Evolutionary conservation across 768 basidiomycete species (phyloP), one percentile per base, ranked within the genome.

Genomic region (Boletellus sp.): DNA sequence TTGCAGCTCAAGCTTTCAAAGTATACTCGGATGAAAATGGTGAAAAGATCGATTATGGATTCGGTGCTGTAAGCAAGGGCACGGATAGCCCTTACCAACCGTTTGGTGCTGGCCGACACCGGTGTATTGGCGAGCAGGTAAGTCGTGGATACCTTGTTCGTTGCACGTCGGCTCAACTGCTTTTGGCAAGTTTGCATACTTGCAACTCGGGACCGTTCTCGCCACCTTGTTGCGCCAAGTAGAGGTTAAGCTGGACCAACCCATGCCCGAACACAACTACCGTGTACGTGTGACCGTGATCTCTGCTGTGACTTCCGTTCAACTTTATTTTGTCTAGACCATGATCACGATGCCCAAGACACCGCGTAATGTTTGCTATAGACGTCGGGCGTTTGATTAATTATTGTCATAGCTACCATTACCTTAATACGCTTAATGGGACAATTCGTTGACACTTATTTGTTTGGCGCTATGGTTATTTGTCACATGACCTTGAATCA

Each of bases 1-100:
- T 87, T 36, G 92, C 90, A 4, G 84, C 84, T 22, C 77, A 83
- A 64, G 92, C 92, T 15, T 81, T 81, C 61, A 82, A 81, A 60
- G 76, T 78, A 56, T 93, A 96, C 62, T 69, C 72, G 35, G 89
- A 89, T 58, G 84, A 84, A 59, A 68, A 70, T 28, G 87, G 90
- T 49, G 91, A 95, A 69, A 94, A 94, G 74, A 75, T 98, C 53
- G 96, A 99, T 69, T 99, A 87, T 62, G 96, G 96, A 2, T 99
- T 91, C 68, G 96, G 96, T 46, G 81, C 85, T 52, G 89, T 99
- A 45, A 90, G 87, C 74, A 97, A 97, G 73, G 94, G 94, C 43
- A 97, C 94, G 6, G 90, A 94, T 50, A 90, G 87, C 58, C 92
- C 91, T 42, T 97, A 98, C 68, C 90, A 96, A 66, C 96, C 96